Percentiles rank a stretch among this genome's conserved stretches.
Conservation (phyloP, 1,284 basidiomycete species). For the Naganishia sp. region DNA sequence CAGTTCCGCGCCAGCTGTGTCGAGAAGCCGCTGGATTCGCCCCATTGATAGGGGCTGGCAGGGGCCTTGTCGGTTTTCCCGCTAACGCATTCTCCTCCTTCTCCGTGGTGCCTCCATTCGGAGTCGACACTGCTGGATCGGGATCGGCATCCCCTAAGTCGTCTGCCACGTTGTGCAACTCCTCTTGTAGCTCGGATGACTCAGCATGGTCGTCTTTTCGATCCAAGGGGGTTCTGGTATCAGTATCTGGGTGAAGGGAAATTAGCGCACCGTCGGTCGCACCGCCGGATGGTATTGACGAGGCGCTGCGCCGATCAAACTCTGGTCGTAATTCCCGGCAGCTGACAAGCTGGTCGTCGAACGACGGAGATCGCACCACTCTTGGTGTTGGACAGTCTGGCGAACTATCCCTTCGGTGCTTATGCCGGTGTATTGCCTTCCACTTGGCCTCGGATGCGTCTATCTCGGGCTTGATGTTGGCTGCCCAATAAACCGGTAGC, state of each 20-base stretch:
- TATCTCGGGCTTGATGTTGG: slow-evolving; percentile 1
- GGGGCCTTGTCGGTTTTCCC: background rate
- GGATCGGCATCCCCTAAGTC: background rate
- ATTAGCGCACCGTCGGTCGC: too few relatives aligned
- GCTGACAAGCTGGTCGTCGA: background rate
- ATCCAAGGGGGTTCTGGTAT: too few relatives aligned
- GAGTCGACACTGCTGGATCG: background rate
- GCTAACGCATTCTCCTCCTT: background rate
- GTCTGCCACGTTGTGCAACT: background rate
- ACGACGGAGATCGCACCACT: background rate
- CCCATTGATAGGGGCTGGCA: background rate
- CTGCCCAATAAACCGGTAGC: slow-evolving; percentile 6
- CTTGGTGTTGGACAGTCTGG: background rate
- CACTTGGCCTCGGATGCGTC: slow-evolving; percentile 1
- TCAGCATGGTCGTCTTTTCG: background rate
- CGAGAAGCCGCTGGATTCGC: background rate
- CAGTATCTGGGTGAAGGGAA: background rate
- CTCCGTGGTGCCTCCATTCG: background rate
- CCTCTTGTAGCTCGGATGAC: slow-evolving; percentile 8
- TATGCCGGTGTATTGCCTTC: background rate
- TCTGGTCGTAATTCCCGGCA: background rate
- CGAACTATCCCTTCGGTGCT: background rate
- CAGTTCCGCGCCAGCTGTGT: background rate
- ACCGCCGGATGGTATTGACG: background rate
- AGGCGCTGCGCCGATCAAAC: background rate